These are phyloP conservation scores for Diplodia intermedia DNA, from an alignment of 2,329 filamentous ascomycete genomes.

Conservation along the genomic window DNA sequence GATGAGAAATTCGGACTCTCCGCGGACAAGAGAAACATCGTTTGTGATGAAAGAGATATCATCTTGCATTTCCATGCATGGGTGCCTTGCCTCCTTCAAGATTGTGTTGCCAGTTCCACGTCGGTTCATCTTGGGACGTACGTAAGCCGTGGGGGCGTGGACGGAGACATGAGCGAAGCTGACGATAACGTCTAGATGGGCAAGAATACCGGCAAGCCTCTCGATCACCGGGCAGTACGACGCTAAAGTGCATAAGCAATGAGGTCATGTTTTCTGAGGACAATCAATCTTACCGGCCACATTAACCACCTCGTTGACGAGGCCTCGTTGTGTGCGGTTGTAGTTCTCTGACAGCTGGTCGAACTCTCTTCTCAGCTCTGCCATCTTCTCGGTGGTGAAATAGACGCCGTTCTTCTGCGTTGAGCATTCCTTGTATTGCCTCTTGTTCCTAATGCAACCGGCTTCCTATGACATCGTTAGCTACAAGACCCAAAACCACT, in stretches of 20 bases:
- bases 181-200: conserved; percentile 93
- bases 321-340: conserved; percentile 88
- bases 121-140: conserved; percentile 86
- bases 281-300: conserved; percentile 64
- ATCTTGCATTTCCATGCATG: conserved; percentile 98
- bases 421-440: conserved; percentile 88
- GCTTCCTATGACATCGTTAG: conserved; percentile 64
- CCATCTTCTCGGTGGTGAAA: conserved; percentile 87
- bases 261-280: neutral
- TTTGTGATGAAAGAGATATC: conserved; percentile 99
- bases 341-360: conserved; percentile 95
- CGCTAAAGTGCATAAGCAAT: conserved; percentile 51
- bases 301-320: conserved; percentile 90
- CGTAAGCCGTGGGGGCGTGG: conserved; percentile 90
- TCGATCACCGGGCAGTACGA: conserved; percentile 96
- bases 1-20: conserved; percentile 87
- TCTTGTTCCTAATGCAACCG: conserved; percentile 90
- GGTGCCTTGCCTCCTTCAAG: conserved; percentile 91
- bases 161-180: conserved; percentile 92
- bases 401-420: conserved; percentile 99
- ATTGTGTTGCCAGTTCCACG: conserved; percentile 88
- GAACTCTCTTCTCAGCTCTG: conserved; percentile 83
- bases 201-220: conserved; percentile 83
- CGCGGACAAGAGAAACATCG: conserved; percentile 81
- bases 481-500: conserved; percentile 9